phyloP scores from a whole-genome alignment of 371 early-diverging fungal species.

The Apophysomyces ossiformis region DNA sequence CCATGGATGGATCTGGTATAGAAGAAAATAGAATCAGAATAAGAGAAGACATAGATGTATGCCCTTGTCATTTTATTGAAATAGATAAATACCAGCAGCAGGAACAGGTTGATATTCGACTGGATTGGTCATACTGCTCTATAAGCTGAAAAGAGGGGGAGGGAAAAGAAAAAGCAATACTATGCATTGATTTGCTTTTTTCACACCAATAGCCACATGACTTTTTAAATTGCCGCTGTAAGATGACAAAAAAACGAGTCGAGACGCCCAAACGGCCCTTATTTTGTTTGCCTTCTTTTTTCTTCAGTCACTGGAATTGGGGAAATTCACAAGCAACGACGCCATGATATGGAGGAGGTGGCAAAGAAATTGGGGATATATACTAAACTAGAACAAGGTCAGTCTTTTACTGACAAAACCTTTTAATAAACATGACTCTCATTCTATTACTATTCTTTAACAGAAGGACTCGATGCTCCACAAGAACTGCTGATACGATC shows the following conservation, averaged over 20 bases:
- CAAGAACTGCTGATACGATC: conserved; percentile 21
- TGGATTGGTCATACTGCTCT: neutral
- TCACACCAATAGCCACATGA: conserved; percentile 10
- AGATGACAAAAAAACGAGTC: too few relatives aligned
- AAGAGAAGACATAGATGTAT: neutral
- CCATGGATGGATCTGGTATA: neutral
- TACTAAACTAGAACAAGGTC: conserved; percentile 22
- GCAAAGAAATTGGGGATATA: conserved; percentile 18
- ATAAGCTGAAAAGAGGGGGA: neutral
- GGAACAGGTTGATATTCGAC: neutral
- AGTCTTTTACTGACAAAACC: too few relatives aligned
- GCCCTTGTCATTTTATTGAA: neutral
- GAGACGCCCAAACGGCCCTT: too few relatives aligned
- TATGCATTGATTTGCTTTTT: neutral
- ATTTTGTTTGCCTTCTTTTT: neutral
- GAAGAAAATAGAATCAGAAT: neutral
- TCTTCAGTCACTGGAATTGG: neutral
- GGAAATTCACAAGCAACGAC: neutral
- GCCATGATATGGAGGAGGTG: conserved; percentile 21
- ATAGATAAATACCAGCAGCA: neutral
- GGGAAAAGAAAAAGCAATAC: neutral
- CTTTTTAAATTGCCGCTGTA: neutral
- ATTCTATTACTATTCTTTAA: neutral
- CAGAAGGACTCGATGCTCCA: conserved; percentile 23
- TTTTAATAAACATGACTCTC: neutral